phyloP scores from a whole-genome alignment of 2,329 filamentous ascomycete genomes.

The Chaetomium olivaceum region DNA sequence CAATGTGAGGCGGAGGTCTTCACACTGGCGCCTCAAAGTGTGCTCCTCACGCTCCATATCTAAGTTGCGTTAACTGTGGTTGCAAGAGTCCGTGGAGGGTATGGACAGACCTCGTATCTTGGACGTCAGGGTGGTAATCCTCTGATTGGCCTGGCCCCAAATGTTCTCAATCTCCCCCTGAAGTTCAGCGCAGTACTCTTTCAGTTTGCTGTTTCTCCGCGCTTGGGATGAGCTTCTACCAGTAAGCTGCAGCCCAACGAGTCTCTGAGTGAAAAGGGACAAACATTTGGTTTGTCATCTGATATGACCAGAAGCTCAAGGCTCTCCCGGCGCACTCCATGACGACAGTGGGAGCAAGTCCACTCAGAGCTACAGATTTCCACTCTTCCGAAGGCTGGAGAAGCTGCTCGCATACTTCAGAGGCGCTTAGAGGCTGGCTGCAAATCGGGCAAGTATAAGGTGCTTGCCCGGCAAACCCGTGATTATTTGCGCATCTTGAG shows the following conservation, averaged over 20 bases:
- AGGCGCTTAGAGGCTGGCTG: constrained; percentile 63
- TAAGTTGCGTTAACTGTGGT: constrained; percentile 30
- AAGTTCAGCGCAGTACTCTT: constrained; percentile 24
- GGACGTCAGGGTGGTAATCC: constrained; percentile 23
- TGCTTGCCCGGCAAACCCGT: constrained; percentile 60
- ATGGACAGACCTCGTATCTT: constrained; percentile 27
- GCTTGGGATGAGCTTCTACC: constrained; percentile 21
- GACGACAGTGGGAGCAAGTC: constrained; percentile 75
- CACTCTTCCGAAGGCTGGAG: constrained; percentile 84
- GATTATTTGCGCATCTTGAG: constrained; percentile 65
- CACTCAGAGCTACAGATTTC: constrained; percentile 82
- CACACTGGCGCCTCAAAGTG: constrained; percentile 66
- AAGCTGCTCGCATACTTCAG: constrained; percentile 64
- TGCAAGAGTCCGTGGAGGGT: not conserved
- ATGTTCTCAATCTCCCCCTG: constrained; percentile 28
- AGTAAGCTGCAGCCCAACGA: constrained; percentile 19
- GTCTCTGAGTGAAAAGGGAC: constrained; percentile 30
- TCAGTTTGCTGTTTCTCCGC: constrained; percentile 25
- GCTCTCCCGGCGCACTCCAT: constrained; percentile 84
- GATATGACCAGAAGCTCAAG: constrained; percentile 83
- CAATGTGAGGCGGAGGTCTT: constrained; percentile 66
- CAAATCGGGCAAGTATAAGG: constrained; percentile 74
- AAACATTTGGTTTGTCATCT: constrained; percentile 80
- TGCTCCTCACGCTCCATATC: constrained; percentile 63
- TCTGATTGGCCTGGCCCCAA: constrained; percentile 24